Conservation (phyloP, 805 yeast species). For the Vanderwaltozyma polyspora region DNA sequence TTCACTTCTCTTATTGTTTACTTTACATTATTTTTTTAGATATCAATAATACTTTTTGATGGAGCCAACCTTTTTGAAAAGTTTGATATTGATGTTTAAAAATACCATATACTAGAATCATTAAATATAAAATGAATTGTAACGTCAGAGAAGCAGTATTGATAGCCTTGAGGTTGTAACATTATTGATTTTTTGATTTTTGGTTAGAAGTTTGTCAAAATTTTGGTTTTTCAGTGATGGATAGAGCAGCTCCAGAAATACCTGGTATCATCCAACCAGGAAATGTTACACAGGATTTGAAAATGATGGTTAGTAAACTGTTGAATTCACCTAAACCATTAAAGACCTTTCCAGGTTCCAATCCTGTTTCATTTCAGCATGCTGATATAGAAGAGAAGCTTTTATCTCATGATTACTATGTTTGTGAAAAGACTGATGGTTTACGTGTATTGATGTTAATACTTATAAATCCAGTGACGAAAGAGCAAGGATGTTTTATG, state of each 20-base stretch:
- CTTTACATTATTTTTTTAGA: too few relatives aligned
- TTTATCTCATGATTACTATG: conserved; percentile 67
- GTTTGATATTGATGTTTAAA: too few relatives aligned
- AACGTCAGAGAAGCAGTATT: too few relatives aligned
- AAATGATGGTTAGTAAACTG: conserved; percentile 54
- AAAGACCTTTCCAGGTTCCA: conserved; percentile 74
- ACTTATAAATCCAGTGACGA: conserved; percentile 49
- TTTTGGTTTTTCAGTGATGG: too few relatives aligned
- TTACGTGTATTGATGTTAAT: conserved; percentile 69
- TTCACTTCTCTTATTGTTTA: too few relatives aligned
- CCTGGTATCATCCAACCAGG: conserved; percentile 78
- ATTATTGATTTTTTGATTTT: too few relatives aligned
- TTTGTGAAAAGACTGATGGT: conserved; percentile 95
- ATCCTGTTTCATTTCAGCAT: conserved; percentile 83
- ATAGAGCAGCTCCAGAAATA: conserved; percentile 59
- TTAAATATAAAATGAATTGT: too few relatives aligned
- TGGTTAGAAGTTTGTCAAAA: too few relatives aligned
- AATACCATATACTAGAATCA: too few relatives aligned
- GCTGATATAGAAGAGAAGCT: conserved; percentile 56
- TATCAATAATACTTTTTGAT: too few relatives aligned
- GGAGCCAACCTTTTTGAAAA: too few relatives aligned
- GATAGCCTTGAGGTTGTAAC: too few relatives aligned
- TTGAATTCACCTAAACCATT: conserved; percentile 41
- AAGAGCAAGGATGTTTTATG: conserved; percentile 80
- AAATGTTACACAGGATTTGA: conserved; percentile 55